A percentile compares a stretch with the other conserved stretches of the same genome.
These are phyloP conservation scores for Globisporangium splendens DNA, from an alignment of 352 stramenopile genomes.

Conservation along the genomic window DNA sequence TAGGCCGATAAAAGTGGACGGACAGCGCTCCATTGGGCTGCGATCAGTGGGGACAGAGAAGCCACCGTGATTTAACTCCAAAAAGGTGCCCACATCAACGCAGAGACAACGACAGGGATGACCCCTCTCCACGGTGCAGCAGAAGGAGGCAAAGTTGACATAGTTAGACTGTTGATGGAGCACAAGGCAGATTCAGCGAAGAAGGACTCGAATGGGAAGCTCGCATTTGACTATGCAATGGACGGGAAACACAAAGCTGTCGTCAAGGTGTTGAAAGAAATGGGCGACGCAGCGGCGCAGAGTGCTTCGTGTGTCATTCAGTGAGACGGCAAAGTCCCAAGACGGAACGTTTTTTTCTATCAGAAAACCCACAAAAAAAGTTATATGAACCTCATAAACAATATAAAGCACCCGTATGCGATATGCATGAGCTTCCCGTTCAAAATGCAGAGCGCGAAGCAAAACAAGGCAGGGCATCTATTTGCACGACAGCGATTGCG, in stretches of 20 bases:
- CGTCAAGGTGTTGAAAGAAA: constrained; percentile 91
- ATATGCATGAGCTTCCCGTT: constrained; percentile 6
- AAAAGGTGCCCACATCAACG: constrained; percentile 87
- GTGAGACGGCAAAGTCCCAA: constrained; percentile 24
- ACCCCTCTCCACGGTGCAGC: constrained; percentile 86
- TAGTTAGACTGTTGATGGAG: constrained; percentile 91
- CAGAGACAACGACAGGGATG: constrained; percentile 88
- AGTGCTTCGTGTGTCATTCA: constrained; percentile 84
- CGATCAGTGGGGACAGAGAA: constrained; percentile 92
- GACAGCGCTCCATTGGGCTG: constrained; percentile 91
- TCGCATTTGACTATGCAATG: constrained; percentile 90
- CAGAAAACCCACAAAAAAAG: constrained; percentile 5
- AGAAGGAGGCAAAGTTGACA: constrained; percentile 89
- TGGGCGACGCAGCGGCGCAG: constrained; percentile 85
- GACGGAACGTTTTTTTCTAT: constrained; percentile 6
- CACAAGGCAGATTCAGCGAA: constrained; percentile 84
- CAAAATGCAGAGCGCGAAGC: too few species aligned
- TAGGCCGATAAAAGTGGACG: constrained; percentile 91
- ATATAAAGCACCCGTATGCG: constrained; percentile 26
- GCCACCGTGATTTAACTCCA: constrained; percentile 80
- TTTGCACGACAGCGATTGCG: background rate
- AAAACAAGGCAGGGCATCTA: background rate
- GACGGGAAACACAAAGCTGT: constrained; percentile 91
- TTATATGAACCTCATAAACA: constrained; percentile 31
- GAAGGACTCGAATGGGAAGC: constrained; percentile 89